Evolutionary conservation across 1,284 basidiomycete species (phyloP), one percentile per base, ranked within the genome.

Genomic region (Ceratobasidium sp.): DNA sequence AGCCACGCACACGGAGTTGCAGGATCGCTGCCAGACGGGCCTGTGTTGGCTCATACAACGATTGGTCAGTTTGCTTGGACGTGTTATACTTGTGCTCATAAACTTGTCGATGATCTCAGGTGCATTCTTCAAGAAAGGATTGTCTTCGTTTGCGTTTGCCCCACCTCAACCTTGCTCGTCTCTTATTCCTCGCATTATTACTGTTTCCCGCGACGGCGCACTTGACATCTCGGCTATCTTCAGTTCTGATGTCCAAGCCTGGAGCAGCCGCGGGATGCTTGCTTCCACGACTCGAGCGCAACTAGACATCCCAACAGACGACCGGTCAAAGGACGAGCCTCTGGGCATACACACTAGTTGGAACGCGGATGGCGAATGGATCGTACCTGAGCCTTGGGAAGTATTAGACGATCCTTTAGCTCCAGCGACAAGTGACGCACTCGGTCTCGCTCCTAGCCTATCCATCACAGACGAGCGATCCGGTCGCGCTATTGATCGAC

Each of bases 231-330:
- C 57, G 22, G 56, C 58, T 15, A 34, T 71, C 42, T 45, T 62
- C n/a, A 49, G 49, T 5, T 60, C 64, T 1, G 54, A 68, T 20
- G 31, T 67, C 25, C 72, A 73, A 38, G 22, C 50, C 20, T 73
- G 72, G 72, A 73, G 72, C 31, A 53, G 71, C 10, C 71, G 69
- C 27, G 72, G 72, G 47, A 71, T 72, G 62, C 47, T 73, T 4
- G 50, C 43, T 15, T 40, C 64, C 2, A 67, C 64, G 3, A 54
- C 64, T 7, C 64, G 64, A 1, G 64, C 50, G 12, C 64, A 29
- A 7, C 40, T 67, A 22, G 52, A 43, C 25, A 8, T 49, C 20
- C 32, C 35, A 47, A 6, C 45, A 3, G 1, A 25, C 3, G 10
- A 3, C 13, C n/a, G 42, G 25, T 58, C 54, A 22, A 58, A 53